phyloP scores from a whole-genome alignment of 106 monocot genomes.

The Xerophyta viscosa region DNA sequence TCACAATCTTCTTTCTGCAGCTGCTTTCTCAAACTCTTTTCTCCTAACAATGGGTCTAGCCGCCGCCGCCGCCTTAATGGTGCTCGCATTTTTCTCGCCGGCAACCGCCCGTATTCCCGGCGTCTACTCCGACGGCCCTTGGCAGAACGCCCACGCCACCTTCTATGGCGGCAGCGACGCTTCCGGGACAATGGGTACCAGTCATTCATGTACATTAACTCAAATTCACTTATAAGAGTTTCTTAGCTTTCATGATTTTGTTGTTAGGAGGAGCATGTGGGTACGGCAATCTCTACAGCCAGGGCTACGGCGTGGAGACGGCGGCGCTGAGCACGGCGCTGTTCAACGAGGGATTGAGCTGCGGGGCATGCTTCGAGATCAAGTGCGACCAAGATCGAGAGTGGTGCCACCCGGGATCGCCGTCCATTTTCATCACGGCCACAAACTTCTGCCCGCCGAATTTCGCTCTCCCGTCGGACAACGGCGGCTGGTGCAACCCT shows the following conservation, averaged over 20 bases:
- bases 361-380: conserved; percentile 69
- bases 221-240: neutral
- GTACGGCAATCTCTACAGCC: conserved; percentile 53
- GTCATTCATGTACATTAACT: too few relatives aligned
- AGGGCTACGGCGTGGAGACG: conserved; percentile 41
- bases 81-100: conserved; percentile 1
- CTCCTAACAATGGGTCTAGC: too few relatives aligned
- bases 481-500: conserved; percentile 48
- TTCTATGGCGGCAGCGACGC: conserved; percentile 93
- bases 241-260: neutral
- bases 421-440: conserved; percentile 34
- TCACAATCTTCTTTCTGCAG: too few relatives aligned
- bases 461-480: conserved; percentile 15
- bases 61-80: too few relatives aligned
- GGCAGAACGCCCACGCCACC: conserved; percentile 86
- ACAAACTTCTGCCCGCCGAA: conserved; percentile 14
- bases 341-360: conserved; percentile 53
- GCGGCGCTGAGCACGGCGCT: conserved; percentile 76
- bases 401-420: conserved; percentile 41
- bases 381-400: conserved; percentile 29
- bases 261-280: conserved; percentile 59
- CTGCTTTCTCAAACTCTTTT: too few relatives aligned
- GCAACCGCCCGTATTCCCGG: conserved; percentile 59
- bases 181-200: conserved; percentile 89
- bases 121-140: conserved; percentile 41